Conservation (phyloP, 306 rosid genomes). For the Macrotyloma uniflorum region DNA sequence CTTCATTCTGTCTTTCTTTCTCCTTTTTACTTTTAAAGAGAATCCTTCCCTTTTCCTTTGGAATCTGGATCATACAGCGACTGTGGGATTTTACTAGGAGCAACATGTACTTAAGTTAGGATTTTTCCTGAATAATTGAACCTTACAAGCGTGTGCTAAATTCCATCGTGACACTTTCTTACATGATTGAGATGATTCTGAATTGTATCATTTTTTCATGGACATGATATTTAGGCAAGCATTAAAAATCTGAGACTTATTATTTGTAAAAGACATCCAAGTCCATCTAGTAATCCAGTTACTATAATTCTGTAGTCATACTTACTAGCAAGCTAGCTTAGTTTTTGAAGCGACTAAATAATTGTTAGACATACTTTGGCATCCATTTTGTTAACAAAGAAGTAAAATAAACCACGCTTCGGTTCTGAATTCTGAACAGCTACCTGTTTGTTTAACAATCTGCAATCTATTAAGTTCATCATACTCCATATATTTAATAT, state of each 20-base stretch:
- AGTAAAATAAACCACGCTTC: conserved; percentile 5
- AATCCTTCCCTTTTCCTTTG: conserved; percentile 1
- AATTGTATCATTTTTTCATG: conserved; percentile 11
- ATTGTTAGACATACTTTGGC: not conserved
- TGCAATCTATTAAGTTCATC: conserved; percentile 16
- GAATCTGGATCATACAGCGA: conserved; percentile 24
- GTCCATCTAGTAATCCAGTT: conserved; percentile 28
- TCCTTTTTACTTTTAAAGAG: not conserved
- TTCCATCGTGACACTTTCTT: not conserved
- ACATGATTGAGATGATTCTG: conserved; percentile 20
- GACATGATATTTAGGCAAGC: conserved; percentile 5
- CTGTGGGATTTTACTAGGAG: conserved; percentile 13
- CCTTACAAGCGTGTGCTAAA: not conserved
- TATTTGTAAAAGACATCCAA: not conserved
- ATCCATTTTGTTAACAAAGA: conserved; percentile 18
- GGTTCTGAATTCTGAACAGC: not conserved
- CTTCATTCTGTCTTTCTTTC: not conserved
- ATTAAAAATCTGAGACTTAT: conserved; percentile 15
- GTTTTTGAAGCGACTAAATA: conserved; percentile 31
- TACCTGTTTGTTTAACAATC: conserved; percentile 27
- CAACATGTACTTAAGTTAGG: conserved; percentile 4
- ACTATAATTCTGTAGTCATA: conserved; percentile 15
- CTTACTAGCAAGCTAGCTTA: not conserved
- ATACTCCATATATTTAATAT: conserved; percentile 20
- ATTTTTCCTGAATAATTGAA: not conserved